These are phyloP conservation scores for Pseudopithomyces chartarum DNA, from an alignment of 2,329 filamentous ascomycete genomes.

Conservation along the genomic window DNA sequence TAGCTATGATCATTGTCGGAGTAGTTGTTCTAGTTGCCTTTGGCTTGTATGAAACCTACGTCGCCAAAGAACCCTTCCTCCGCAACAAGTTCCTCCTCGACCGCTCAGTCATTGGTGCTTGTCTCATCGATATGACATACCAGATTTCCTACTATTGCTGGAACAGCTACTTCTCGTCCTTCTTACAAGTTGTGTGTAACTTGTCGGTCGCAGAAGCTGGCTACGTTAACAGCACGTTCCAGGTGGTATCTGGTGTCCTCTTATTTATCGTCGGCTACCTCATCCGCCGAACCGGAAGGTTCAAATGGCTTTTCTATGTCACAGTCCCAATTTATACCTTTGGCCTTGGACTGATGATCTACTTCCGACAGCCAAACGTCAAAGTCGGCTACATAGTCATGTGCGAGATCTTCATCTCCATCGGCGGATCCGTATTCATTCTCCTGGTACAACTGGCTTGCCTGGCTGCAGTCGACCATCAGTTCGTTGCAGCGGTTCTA, in stretches of 20 bases:
- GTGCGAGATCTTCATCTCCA: conserved; percentile 18
- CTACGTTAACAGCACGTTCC: conserved; percentile 64
- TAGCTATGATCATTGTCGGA: conserved; percentile 57
- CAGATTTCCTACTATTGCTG: conserved; percentile 63
- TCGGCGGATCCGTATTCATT: conserved; percentile 56
- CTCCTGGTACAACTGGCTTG: conserved; percentile 55
- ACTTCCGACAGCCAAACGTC: conserved; percentile 44
- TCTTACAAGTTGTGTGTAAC: conserved; percentile 64
- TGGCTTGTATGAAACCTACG: conserved; percentile 57
- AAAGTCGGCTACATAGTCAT: conserved; percentile 23
- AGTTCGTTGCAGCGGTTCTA: conserved; percentile 65
- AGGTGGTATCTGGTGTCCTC: conserved; percentile 59
- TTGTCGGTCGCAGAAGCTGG: conserved; percentile 61
- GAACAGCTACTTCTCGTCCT: conserved; percentile 58
- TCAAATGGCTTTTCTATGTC: conserved; percentile 64
- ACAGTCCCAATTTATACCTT: conserved; percentile 61
- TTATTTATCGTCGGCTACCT: conserved; percentile 49
- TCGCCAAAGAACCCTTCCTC: conserved; percentile 51
- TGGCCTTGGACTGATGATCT: conserved; percentile 64
- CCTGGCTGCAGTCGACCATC: conserved; percentile 53
- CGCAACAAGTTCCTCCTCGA: conserved; percentile 57
- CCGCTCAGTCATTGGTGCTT: conserved; percentile 62
- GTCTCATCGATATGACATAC: conserved; percentile 61
- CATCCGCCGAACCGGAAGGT: conserved; percentile 61
- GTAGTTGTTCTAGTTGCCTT: conserved; percentile 54